Conservation (phyloP, 495 filamentous ascomycete species). For the Aspergillus coremiiformis region DNA sequence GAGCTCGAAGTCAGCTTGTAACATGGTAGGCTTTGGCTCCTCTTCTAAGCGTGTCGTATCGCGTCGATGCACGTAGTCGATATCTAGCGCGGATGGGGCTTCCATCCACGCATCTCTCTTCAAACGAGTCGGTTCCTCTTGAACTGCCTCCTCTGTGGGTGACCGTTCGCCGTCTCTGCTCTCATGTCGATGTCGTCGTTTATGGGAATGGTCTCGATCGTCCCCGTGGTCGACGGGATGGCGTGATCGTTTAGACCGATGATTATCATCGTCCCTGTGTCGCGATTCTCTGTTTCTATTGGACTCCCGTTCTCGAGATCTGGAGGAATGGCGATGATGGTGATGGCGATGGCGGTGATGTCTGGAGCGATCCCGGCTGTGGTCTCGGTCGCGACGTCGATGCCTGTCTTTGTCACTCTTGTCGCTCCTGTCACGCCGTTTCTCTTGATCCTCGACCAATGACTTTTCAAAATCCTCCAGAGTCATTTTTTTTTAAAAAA, state of each 20-base stretch:
- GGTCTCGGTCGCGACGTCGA: constrained; percentile 33
- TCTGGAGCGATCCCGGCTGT: constrained; percentile 29
- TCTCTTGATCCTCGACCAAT: constrained; percentile 36
- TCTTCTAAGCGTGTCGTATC: constrained; percentile 35
- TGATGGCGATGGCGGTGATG: constrained; percentile 34
- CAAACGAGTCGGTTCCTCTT: constrained; percentile 33
- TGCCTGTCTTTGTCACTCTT: constrained; percentile 30
- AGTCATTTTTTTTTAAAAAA: constrained; percentile 43
- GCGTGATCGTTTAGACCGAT: constrained; percentile 50
- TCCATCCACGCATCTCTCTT: constrained; percentile 93
- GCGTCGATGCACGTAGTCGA: constrained; percentile 76
- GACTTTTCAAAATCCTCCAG: constrained; percentile 51
- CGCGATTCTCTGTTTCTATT: constrained; percentile 29
- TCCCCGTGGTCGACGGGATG: constrained; percentile 39
- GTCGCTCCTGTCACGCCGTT: constrained; percentile 27
- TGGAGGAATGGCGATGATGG: constrained; percentile 40
- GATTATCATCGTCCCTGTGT: constrained; percentile 37
- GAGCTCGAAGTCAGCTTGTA: constrained; percentile 62
- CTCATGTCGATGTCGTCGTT: constrained; percentile 29
- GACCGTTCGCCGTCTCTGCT: constrained; percentile 20
- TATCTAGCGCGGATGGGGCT: constrained; percentile 67
- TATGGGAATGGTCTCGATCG: constrained; percentile 29
- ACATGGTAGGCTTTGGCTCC: constrained; percentile 38
- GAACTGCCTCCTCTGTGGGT: constrained; percentile 20
- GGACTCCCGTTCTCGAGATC: constrained; percentile 31